Conservation (phyloP, 1,284 basidiomycete species). For the Cerrena zonata region DNA sequence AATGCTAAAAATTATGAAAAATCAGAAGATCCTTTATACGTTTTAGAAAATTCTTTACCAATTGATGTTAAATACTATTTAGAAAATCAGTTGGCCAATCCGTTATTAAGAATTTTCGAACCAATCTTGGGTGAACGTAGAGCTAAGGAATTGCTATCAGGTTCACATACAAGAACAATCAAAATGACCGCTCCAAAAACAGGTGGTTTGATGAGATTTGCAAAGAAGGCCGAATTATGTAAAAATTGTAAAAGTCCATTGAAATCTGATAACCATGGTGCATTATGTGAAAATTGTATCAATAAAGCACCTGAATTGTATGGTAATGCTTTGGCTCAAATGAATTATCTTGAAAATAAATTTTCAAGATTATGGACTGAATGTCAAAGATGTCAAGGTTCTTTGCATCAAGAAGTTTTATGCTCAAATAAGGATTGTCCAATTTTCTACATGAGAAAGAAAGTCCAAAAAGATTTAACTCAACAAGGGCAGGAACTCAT, state of each 20-base stretch:
- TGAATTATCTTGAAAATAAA: constrained; percentile 79
- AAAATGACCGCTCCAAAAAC: constrained; percentile 91
- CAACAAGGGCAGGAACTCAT: constrained; percentile 82
- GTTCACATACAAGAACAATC: constrained; percentile 89
- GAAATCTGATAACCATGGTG: constrained; percentile 66
- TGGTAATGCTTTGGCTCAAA: constrained; percentile 73
- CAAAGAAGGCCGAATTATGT: constrained; percentile 88
- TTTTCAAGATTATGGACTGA: constrained; percentile 95
- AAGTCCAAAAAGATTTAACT: constrained; percentile 93
- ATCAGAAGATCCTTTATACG: constrained; percentile 92
- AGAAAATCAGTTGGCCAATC: constrained; percentile 93
- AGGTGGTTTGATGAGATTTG: constrained; percentile 95
- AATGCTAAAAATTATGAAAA: constrained; percentile 95
- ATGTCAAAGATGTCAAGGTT: constrained; percentile 93
- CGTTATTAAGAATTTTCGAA: constrained; percentile 92
- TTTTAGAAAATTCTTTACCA: constrained; percentile 91
- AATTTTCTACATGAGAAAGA: constrained; percentile 96
- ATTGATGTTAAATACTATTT: constrained; percentile 96
- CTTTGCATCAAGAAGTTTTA: constrained; percentile 91
- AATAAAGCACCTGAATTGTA: constrained; percentile 82
- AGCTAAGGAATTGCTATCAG: constrained; percentile 62
- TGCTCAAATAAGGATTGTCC: constrained; percentile 97
- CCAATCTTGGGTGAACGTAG: constrained; percentile 86
- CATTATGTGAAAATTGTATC: constrained; percentile 89
- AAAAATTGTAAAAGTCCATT: constrained; percentile 88